Base-by-base conservation (phyloP, 208 protist species). In the Acanthamoeba culbertsoni region DNA sequence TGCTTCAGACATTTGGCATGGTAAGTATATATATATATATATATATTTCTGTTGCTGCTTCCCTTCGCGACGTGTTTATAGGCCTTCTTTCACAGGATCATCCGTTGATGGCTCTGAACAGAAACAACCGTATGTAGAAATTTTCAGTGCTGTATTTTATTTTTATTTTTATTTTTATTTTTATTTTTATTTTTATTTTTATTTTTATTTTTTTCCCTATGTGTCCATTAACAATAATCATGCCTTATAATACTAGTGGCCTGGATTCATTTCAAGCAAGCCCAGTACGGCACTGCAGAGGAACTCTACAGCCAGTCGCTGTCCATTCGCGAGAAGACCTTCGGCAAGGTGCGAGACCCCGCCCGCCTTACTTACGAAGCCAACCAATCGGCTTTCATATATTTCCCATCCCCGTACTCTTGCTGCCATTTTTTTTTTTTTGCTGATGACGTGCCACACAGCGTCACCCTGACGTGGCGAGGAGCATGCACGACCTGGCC, bases 211-310 rank as follows among this genome's bases (percentile, higher is more conserved):
- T 20, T 23, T 84, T 42, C 45, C 14, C 46, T 14, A 35, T 46
- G 45, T 20, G 28, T 31, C 28, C 37, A 18, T 20, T 26, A 18
- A 28, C 45, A n/a, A n/a, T n/a, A n/a, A n/a, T n/a, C n/a, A n/a
- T n/a, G n/a, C n/a, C n/a, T n/a, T n/a, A n/a, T n/a, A n/a, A n/a
- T n/a, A n/a, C n/a, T n/a, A 91, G 84, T 93, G 59, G 88, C 88
- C 2, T 93, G 88, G 88, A 93, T 93, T 63, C 40, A 93, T 18
- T 93, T 93, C 65, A 93, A 82, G 43, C 88, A 93, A 73, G 88
- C 63, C 10, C 43, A 63, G 48, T 93, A 82, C 65, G 63, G 53
- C 31, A 55, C 75, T 28, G 88, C 88, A 14, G 88, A 93, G 63
- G 48, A 93, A 63, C 88, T 93, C 43, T 93, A 93, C 63, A 82